phyloP scores from a whole-genome alignment of 192 early-diverging fungal genomes.

The Rhizoclosmatium globosum region DNA sequence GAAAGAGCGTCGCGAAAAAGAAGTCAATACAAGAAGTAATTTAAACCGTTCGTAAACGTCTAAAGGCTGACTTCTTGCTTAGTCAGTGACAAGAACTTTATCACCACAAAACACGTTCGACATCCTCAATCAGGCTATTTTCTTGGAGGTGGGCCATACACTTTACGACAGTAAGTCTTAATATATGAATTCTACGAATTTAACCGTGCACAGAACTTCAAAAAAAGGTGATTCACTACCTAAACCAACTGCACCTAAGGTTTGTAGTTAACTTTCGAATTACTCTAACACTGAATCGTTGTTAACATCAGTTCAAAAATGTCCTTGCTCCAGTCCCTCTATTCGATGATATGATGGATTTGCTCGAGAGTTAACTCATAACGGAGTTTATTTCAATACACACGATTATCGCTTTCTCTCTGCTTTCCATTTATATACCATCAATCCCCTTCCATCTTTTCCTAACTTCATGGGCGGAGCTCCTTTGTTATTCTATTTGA shows the following conservation, averaged over 20 bases:
- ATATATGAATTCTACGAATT: constrained; percentile 3
- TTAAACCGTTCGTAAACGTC: background rate
- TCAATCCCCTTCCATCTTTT: constrained; percentile 77
- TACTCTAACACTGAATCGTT: background rate
- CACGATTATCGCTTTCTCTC: constrained; percentile 68
- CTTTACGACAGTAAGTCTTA: background rate
- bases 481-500: constrained; percentile 62
- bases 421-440: constrained; percentile 93
- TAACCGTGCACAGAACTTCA: constrained; percentile 6
- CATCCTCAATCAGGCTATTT: constrained; percentile 41
- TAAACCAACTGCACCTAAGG: background rate
- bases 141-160: constrained; percentile 44
- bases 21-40: constrained; percentile 42
- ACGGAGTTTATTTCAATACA: background rate
- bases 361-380: background rate
- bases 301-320: constrained; percentile 33
- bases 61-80: background rate
- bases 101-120: constrained; percentile 31
- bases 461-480: constrained; percentile 84
- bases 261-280: background rate
- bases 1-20: constrained; percentile 42
- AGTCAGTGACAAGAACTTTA: constrained; percentile 43
- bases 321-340: constrained; percentile 31
- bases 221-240: background rate
- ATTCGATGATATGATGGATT: constrained; percentile 38